Percentiles rank a stretch among this genome's conserved stretches.
Conservation (phyloP, 2,329 filamentous ascomycete genomes). For the Cladosporium austrohemisphaericum region DNA sequence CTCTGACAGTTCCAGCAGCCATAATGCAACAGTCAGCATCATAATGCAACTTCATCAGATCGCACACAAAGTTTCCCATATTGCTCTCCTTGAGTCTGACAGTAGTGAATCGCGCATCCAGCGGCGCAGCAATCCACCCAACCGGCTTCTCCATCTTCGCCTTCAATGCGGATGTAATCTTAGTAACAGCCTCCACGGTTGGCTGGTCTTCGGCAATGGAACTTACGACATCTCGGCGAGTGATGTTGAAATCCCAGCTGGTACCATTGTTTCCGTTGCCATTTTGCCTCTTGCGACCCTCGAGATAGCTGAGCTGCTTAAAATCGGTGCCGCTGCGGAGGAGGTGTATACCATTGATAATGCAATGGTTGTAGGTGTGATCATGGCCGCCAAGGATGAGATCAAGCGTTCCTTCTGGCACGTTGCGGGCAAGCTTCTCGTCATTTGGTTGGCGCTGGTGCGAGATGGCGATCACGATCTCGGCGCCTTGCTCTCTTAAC, state of each 20-base stretch:
- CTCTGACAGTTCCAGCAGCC: conserved; percentile 79
- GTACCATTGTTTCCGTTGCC: too few relatives aligned
- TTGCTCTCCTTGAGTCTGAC: conserved; percentile 77
- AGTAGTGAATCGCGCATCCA: conserved; percentile 83
- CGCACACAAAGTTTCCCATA: conserved; percentile 84
- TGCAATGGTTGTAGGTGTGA: conserved; percentile 76
- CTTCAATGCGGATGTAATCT: conserved; percentile 69
- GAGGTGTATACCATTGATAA: conserved; percentile 77
- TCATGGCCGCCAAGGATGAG: conserved; percentile 87
- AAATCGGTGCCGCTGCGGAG: conserved; percentile 89
- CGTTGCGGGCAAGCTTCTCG: conserved; percentile 73
- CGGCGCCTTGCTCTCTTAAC: conserved; percentile 71
- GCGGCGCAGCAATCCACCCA: conserved; percentile 74
- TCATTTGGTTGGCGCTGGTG: conserved; percentile 89
- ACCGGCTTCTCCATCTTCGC: conserved; percentile 76
- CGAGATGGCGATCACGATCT: conserved; percentile 77
- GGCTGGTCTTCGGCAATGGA: conserved; percentile 61
- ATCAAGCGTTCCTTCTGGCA: conserved; percentile 66
- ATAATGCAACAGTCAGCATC: conserved; percentile 77
- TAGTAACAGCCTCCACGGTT: conserved; percentile 60
- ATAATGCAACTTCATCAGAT: conserved; percentile 84
- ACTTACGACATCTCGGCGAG: conserved; percentile 68
- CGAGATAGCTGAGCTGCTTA: conserved; percentile 85
- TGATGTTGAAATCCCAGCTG: conserved; percentile 80
- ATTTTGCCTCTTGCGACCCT: conserved; percentile 59